Base-by-base conservation (phyloP, 1,284 basidiomycete species). In the Leccinum glutinopallens region DNA sequence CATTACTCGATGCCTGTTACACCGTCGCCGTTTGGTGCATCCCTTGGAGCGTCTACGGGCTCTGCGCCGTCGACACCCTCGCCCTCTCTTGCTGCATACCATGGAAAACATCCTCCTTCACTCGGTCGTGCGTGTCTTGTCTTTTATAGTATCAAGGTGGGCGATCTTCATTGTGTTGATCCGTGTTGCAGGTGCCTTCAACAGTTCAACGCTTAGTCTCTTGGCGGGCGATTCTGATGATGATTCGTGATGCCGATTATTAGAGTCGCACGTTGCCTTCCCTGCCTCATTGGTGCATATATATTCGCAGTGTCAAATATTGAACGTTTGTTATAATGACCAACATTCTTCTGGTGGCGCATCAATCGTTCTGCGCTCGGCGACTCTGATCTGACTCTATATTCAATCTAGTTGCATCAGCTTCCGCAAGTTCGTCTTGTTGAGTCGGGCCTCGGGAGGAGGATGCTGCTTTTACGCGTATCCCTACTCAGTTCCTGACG, bases 1-100 rank as follows among this genome's bases (percentile, higher is more conserved):
- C 66, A 73, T 1, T 86, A 85, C 68, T 74, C 79, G 22, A 70
- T 79, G 53, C 72, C 80, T 37, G 76, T 78, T 12, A 73, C 76
- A 0, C 76, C 77, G 0, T 76, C 81, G 19, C 79, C 80, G 0
- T 80, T 74, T 60, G 79, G 78, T 7, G 73, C 41, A 15, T 76
- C 72, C 10, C 61, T 77, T 9, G 68, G 75, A 19, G 71, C 73
- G 1, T 81, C 80, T 2, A 73, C 74, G 3, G 73, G 74, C 25
- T 74, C 78, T 19, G 76, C 75, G 19, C 75, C 79, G 17, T 71
- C 79, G 25, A 80, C 81, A 56, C 84, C 84, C 1, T 75, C 73
- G 0, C 76, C 76, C 8, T 72, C 75, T 12, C 73, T 74, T 43
- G 72, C 74, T 19, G 75, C 75, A 3, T 75, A 77, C 54, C 68